A percentile compares a stretch with the other conserved stretches of the same genome.
Evolutionary conservation across 805 yeast genomes (phyloP).

Genomic region (Sungouiella thailandica): DNA sequence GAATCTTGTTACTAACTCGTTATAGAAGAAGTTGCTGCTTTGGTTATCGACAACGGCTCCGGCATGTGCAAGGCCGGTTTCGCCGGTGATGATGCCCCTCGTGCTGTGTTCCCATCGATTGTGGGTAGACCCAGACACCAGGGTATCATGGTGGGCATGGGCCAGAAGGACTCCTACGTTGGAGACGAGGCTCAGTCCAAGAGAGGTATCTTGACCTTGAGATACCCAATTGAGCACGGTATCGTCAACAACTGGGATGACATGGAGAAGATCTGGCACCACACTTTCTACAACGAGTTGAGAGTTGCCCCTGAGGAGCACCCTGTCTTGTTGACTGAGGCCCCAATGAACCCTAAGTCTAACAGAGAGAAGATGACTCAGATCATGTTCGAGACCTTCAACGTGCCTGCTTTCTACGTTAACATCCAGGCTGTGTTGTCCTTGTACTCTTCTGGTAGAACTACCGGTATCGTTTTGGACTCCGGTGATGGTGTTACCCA

Average conservation of each 20-base stretch:
- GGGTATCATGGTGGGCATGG: slow-evolving; percentile 99
- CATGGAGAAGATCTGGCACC: slow-evolving; percentile 99
- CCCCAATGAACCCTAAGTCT: slow-evolving; percentile 98
- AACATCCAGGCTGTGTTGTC: slow-evolving; percentile 98
- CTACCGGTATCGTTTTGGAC: slow-evolving; percentile 99
- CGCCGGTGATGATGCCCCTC: slow-evolving; percentile 99
- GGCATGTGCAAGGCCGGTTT: slow-evolving; percentile 99
- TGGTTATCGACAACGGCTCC: slow-evolving; percentile 99
- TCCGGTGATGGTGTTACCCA: slow-evolving; percentile 99
- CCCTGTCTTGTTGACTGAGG: slow-evolving; percentile 98
- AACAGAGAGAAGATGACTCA: slow-evolving; percentile 99
- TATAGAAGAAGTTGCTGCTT: slow-evolving; percentile 46
- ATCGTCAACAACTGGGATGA: slow-evolving; percentile 99
- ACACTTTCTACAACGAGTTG: slow-evolving; percentile 99
- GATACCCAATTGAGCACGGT: slow-evolving; percentile 99
- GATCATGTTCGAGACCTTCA: slow-evolving; percentile 98
- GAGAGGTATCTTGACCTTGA: slow-evolving; percentile 98
- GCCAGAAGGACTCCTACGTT: slow-evolving; percentile 99
- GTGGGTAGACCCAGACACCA: slow-evolving; percentile 99
- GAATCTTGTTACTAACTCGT: too few species aligned
- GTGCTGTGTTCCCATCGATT: slow-evolving; percentile 99
- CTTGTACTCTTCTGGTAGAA: slow-evolving; percentile 98
- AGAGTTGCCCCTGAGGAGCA: slow-evolving; percentile 99
- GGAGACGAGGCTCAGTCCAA: slow-evolving; percentile 99
- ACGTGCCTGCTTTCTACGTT: slow-evolving; percentile 99